Conservation (phyloP, 75 land plant genomes). For the Larix kaempferi region DNA sequence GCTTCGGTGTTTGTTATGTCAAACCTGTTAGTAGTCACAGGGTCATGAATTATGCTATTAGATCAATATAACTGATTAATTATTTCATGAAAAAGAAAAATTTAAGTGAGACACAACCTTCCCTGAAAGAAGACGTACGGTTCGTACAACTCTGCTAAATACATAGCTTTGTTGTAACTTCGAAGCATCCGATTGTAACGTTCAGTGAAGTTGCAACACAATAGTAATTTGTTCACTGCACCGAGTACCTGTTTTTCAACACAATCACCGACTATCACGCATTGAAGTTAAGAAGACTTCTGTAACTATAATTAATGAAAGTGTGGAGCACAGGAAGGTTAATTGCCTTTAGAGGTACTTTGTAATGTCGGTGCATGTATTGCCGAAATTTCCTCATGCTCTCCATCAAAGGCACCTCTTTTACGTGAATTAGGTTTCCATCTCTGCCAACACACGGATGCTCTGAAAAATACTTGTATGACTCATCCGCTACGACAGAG, state of each 20-base stretch:
- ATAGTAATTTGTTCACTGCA: background rate
- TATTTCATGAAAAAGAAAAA: background rate
- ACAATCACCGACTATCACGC: background rate
- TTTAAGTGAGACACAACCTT: constrained; percentile 17
- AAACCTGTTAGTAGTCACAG: too few species aligned
- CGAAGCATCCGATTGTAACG: constrained; percentile 4
- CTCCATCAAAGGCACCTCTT: constrained; percentile 10
- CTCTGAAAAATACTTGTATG: constrained; percentile 30
- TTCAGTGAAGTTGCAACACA: background rate
- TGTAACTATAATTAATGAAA: too few species aligned
- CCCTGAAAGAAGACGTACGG: constrained; percentile 52
- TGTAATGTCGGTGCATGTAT: constrained; percentile 19
- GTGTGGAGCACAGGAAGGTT: background rate
- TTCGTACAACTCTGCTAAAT: constrained; percentile 35
- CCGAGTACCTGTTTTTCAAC: constrained; percentile 7
- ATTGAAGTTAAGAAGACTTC: too few species aligned
- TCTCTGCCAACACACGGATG: constrained; percentile 37
- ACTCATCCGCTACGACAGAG: constrained; percentile 14
- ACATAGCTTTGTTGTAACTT: constrained; percentile 13
- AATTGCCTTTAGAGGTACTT: constrained; percentile 21
- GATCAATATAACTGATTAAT: too few species aligned
- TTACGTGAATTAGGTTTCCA: constrained; percentile 21
- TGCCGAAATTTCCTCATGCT: constrained; percentile 20
- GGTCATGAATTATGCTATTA: too few species aligned
- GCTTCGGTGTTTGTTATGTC: too few species aligned